phyloP scores from a whole-genome alignment of 73 alveolate genomes.

The Symbiodinium natans region DNA sequence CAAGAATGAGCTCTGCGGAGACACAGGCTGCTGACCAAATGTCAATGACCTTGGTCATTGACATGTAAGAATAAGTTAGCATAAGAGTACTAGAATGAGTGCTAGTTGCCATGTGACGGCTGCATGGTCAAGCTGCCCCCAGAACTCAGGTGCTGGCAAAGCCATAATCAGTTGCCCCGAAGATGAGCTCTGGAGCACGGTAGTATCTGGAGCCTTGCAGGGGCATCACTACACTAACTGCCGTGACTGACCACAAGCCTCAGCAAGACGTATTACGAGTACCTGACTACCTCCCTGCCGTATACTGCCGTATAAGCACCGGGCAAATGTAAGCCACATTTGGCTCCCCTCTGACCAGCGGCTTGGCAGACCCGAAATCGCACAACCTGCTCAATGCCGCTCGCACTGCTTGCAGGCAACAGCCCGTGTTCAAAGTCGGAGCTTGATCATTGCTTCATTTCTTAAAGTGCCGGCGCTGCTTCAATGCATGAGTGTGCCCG shows the following conservation, averaged over 20 bases:
- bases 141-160: slow-evolving; percentile 86
- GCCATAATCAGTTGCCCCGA: slow-evolving; percentile 98
- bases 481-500: slow-evolving; percentile 95
- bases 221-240: too few species aligned
- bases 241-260: too few species aligned
- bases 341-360: slow-evolving; percentile 98
- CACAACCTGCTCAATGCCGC: slow-evolving; percentile 96
- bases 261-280: too few species aligned
- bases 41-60: slow-evolving; percentile 97
- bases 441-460: background rate
- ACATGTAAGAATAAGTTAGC: background rate
- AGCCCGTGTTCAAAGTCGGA: background rate
- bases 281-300: too few species aligned
- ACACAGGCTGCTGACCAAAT: slow-evolving; percentile 98
- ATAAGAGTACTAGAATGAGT: background rate
- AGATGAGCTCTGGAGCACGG: slow-evolving; percentile 99
- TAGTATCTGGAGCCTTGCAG: slow-evolving; percentile 95
- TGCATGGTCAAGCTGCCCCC: background rate
- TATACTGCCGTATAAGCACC: slow-evolving; percentile 93
- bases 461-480: slow-evolving; percentile 31
- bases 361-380: slow-evolving; percentile 99
- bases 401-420: background rate
- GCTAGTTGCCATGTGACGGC: background rate
- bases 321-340: slow-evolving; percentile 98
- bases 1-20: slow-evolving; percentile 96